Conservation (phyloP, 2,329 filamentous ascomycete genomes). For the Aureobasidium sp. region DNA sequence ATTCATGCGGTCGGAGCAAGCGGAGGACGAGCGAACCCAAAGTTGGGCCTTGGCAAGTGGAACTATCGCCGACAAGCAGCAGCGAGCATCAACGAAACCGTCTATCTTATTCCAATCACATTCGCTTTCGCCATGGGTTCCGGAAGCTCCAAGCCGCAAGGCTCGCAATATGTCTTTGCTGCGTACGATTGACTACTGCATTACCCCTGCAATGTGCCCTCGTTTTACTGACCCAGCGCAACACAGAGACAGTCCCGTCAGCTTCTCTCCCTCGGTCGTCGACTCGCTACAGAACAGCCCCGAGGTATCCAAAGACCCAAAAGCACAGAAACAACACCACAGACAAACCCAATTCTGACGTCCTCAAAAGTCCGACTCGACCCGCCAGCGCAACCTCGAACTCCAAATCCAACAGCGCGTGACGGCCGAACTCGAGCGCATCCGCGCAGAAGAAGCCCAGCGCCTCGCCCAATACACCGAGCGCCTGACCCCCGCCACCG, state of each 20-base stretch:
- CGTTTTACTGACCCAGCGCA: neutral
- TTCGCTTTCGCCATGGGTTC: conserved; percentile 46
- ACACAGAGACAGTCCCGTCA: conserved; percentile 53
- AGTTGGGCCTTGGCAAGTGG: conserved; percentile 14
- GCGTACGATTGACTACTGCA: conserved; percentile 39
- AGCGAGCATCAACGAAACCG: neutral
- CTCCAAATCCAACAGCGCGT: conserved; percentile 85
- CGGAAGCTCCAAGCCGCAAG: conserved; percentile 54
- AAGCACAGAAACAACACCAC: neutral
- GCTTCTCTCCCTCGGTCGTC: conserved; percentile 74
- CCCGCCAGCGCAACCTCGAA: conserved; percentile 75
- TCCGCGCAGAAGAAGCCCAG: conserved; percentile 63
- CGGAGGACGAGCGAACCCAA: neutral
- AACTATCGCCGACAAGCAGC: conserved; percentile 4
- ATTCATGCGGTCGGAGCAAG: neutral
- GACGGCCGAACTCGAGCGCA: conserved; percentile 72
- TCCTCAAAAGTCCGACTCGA: conserved; percentile 67
- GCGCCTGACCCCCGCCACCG: conserved; percentile 26
- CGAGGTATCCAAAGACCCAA: conserved; percentile 56
- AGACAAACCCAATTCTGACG: neutral
- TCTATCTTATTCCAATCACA: neutral
- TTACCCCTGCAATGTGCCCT: neutral
- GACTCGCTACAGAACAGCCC: conserved; percentile 76
- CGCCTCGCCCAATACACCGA: conserved; percentile 61
- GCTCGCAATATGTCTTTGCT: conserved; percentile 55